A percentile compares a stretch with the other conserved stretches of the same genome.
Conservation (phyloP, 2,329 filamentous ascomycete genomes). For the Calonectria pteridis region DNA sequence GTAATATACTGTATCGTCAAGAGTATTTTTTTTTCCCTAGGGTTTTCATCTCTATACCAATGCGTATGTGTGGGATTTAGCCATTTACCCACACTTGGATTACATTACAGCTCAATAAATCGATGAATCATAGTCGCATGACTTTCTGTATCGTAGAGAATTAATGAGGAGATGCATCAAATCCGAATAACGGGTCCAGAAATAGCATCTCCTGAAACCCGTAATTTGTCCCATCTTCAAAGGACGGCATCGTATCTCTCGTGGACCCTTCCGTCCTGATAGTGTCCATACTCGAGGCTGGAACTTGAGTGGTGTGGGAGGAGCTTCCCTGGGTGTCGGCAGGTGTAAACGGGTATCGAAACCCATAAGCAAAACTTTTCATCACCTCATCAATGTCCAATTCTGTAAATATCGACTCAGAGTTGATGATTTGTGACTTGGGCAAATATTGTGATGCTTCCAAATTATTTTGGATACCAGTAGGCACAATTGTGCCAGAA, state of each 20-base stretch:
- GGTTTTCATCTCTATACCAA: background rate
- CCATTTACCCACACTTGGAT: background rate
- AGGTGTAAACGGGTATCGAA: background rate
- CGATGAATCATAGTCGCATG: background rate
- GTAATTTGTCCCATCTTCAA: background rate
- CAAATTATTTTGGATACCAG: background rate
- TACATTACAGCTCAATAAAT: background rate
- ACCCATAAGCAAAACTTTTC: constrained; percentile 9
- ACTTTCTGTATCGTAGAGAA: background rate
- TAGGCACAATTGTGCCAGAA: background rate
- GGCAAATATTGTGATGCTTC: background rate
- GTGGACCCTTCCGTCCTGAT: background rate
- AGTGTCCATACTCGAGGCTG: no score
- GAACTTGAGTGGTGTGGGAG: background rate
- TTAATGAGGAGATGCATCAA: background rate
- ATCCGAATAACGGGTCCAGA: background rate
- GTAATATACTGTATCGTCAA: background rate
- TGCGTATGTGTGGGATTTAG: background rate
- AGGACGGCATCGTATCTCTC: background rate
- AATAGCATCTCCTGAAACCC: background rate
- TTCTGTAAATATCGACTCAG: background rate
- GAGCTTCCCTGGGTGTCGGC: background rate
- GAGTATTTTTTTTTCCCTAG: background rate
- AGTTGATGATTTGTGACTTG: background rate
- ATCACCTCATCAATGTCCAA: constrained; percentile 13